Evolutionary conservation across 139 green algal genomes (phyloP).

Genomic region (Chlorella sp.): DNA sequence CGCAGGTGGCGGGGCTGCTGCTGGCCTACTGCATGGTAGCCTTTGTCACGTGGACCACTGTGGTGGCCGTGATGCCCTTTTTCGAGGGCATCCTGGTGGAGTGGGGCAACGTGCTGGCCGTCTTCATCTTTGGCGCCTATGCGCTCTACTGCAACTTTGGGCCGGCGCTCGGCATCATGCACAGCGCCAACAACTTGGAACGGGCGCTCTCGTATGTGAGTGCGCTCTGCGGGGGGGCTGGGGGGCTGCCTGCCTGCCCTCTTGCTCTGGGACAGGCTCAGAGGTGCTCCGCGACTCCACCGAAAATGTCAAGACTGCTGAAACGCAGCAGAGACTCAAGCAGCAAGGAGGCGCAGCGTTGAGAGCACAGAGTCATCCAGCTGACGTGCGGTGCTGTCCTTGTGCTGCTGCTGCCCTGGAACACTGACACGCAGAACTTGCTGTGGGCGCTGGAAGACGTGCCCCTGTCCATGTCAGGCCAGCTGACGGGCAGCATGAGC

Average conservation of each 20-base stretch:
- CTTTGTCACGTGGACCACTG: constrained; percentile 14
- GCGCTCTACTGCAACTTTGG: constrained; percentile 4
- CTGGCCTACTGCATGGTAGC: constrained; percentile 21
- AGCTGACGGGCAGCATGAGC: background rate
- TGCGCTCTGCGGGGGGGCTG: too few relatives aligned
- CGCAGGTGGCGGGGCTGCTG: constrained; percentile 13
- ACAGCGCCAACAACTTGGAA: background rate
- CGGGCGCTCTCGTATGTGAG: constrained; percentile 1
- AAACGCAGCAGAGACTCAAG: too few relatives aligned
- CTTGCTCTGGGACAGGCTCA: too few relatives aligned
- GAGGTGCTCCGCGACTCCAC: too few relatives aligned
- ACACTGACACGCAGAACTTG: constrained; percentile 7
- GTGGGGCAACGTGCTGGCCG: constrained; percentile 13
- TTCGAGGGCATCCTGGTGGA: constrained; percentile 19
- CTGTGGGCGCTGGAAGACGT: constrained; percentile 26
- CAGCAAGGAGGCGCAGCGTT: too few relatives aligned
- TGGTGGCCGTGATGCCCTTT: constrained; percentile 18
- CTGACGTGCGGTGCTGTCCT: too few relatives aligned
- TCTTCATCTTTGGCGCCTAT: background rate
- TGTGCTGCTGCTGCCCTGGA: background rate
- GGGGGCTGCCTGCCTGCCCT: too few relatives aligned
- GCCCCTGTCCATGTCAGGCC: constrained; percentile 6
- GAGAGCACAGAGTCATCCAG: too few relatives aligned
- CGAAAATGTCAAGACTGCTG: too few relatives aligned
- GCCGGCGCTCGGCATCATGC: background rate